Evolutionary conservation across 2,329 filamentous ascomycete genomes (phyloP).

Genomic region (Colletotrichum neosansevieriae): DNA sequence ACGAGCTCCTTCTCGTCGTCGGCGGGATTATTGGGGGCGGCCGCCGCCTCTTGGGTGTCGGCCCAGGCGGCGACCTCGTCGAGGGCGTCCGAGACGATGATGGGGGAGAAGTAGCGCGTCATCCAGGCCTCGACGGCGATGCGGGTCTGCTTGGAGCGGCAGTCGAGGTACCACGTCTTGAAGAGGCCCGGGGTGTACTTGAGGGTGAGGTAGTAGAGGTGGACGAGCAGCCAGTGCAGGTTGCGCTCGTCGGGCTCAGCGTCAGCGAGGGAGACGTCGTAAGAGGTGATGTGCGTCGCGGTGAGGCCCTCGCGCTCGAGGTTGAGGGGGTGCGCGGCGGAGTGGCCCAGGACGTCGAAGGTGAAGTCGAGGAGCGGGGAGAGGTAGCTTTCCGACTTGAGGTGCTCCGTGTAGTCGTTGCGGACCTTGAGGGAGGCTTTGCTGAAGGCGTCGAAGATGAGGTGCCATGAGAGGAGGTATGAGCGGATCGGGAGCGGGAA

Average conservation of each 20-base stretch:
- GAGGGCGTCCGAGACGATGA: constrained; percentile 74
- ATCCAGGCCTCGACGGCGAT: constrained; percentile 88
- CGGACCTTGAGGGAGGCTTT: constrained; percentile 85
- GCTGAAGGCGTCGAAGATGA: constrained; percentile 88
- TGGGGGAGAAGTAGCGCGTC: constrained; percentile 81
- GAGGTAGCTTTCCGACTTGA: constrained; percentile 80
- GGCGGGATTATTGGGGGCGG: constrained; percentile 48
- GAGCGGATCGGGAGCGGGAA: constrained; percentile 79
- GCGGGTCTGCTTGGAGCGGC: constrained; percentile 83
- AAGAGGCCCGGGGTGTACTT: constrained; percentile 83
- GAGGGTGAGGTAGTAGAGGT: constrained; percentile 86
- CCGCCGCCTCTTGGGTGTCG: constrained; percentile 57
- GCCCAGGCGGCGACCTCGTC: constrained; percentile 78
- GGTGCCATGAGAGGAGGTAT: constrained; percentile 89
- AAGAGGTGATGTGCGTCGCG: constrained; percentile 65
- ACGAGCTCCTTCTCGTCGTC: constrained; percentile 67
- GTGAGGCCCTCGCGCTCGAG: constrained; percentile 76
- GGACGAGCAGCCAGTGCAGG: constrained; percentile 84
- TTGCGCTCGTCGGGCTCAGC: constrained; percentile 76
- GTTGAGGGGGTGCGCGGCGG: constrained; percentile 78
- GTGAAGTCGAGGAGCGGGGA: constrained; percentile 79
- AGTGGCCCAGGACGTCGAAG: constrained; percentile 87
- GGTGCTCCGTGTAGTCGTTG: constrained; percentile 80
- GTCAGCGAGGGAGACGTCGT: constrained; percentile 64
- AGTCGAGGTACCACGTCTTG: constrained; percentile 86